Evolutionary conservation across 768 basidiomycete genomes (phyloP).

Genomic region (Leccinum ochraceum): DNA sequence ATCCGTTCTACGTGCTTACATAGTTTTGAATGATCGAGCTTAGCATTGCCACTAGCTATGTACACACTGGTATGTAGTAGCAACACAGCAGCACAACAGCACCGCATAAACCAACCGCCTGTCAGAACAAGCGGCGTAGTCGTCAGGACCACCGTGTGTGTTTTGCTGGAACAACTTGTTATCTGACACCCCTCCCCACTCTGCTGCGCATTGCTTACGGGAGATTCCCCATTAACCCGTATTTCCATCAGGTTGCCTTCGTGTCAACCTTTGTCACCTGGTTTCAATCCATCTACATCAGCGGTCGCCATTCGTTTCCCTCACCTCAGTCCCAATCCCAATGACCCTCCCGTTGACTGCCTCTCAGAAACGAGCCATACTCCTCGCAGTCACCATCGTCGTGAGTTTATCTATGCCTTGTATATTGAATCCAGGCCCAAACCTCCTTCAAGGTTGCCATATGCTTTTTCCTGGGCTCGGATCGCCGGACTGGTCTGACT

Average conservation of each 20-base stretch:
- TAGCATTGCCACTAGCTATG: too few relatives aligned
- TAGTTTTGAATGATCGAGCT: too few relatives aligned
- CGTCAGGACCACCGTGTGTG: not conserved
- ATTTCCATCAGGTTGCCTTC: not conserved
- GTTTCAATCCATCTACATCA: not conserved
- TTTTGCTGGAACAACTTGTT: not conserved
- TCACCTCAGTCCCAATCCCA: not conserved
- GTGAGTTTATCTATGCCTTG: slow-evolving; percentile 13
- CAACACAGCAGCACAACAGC: too few relatives aligned
- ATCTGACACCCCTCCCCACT: not conserved
- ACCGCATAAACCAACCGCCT: too few relatives aligned
- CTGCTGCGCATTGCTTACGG: not conserved
- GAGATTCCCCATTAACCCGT: not conserved
- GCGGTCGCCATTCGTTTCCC: not conserved
- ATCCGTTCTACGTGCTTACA: too few relatives aligned
- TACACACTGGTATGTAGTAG: too few relatives aligned
- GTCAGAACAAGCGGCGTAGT: too few relatives aligned
- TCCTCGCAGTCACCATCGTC: slow-evolving; percentile 27
- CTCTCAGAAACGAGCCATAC: slow-evolving; percentile 32
- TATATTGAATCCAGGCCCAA: not conserved
- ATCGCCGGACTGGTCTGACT: slow-evolving; percentile 1
- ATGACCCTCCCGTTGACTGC: slow-evolving; percentile 30
- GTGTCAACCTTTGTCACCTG: not conserved
- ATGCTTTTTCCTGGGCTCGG: slow-evolving; percentile 25
- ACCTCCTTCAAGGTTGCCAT: slow-evolving; percentile 15